Evolutionary conservation across 2,329 filamentous ascomycete genomes (phyloP), one percentile per base, ranked within the genome.

Genomic region (Clonostachys rosea): DNA sequence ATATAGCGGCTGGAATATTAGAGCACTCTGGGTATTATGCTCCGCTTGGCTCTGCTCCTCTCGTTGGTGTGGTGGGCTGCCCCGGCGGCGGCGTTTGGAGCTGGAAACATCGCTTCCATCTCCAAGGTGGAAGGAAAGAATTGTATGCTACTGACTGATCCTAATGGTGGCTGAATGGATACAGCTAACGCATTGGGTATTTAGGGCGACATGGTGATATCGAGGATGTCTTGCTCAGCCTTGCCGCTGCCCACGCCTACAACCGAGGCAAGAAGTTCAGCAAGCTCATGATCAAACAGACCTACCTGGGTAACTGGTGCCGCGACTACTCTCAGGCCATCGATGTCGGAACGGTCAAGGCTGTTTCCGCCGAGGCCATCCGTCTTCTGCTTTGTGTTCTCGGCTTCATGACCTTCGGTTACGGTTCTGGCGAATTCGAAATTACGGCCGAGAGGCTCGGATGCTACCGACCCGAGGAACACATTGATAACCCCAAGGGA

Each of bases 301-400:
- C 95, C 53, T 96, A 96, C 73, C 96, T 96, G 71, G 91, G 91
- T 54, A 96, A 96, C 73, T 96, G 91, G 91, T 81, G 96, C 34
- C 82, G 79, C 50, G 91, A 96, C 68, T 96, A 96, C 69, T 94
- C 88, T 46, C 91, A 96, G 68, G 91, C 91, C 51, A 88, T 96
- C 58, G 91, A 96, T 65, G 89, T 96, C 44, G 91, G 90, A 51
- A 95, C 90, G 5, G 82, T 96, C 69, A 96, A 96, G 72, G 81
- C 86, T 57, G 91, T 96, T 52, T 92, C 88, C 47, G 86, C 89
- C 45, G 90, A 95, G 68, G 91, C 91, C 49, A 95, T 96, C 60
- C 86, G 91, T 34, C 87, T 96, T 43, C 74, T 96, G 13, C 81
- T 96, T 47, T 95, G 88, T 76, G 82, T 96, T 42, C 78, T 96